Conservation (phyloP, 371 early-diverging fungal species). For the Syncephalis fuscata region DNA sequence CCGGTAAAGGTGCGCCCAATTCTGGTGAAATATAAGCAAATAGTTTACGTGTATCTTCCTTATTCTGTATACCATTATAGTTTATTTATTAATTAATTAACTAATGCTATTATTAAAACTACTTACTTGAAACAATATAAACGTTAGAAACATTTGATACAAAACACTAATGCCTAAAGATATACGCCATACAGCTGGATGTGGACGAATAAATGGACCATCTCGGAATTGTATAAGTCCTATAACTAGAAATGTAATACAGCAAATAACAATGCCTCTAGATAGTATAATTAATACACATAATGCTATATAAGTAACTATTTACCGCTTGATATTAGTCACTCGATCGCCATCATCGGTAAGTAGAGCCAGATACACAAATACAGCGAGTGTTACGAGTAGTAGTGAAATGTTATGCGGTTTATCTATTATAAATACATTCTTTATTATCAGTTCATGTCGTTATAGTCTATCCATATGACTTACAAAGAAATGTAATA, state of each 20-base stretch:
- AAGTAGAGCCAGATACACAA: slow-evolving; percentile 19
- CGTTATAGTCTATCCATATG: neutral
- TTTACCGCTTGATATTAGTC: slow-evolving; percentile 19
- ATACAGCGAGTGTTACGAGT: slow-evolving; percentile 11
- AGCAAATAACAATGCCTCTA: slow-evolving; percentile 46
- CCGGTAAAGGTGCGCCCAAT: slow-evolving; percentile 70
- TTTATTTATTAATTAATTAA: slow-evolving; percentile 1
- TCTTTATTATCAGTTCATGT: neutral
- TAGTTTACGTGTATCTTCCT: slow-evolving; percentile 60
- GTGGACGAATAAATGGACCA: slow-evolving; percentile 89
- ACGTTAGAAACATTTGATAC: slow-evolving; percentile 76
- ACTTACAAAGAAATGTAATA: neutral
- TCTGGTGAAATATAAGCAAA: slow-evolving; percentile 63
- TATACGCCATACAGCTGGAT: slow-evolving; percentile 87
- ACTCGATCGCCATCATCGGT: slow-evolving; percentile 16
- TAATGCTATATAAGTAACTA: neutral
- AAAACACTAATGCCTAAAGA: slow-evolving; percentile 67
- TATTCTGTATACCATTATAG: slow-evolving; percentile 35
- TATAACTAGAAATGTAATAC: slow-evolving; percentile 57
- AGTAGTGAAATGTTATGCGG: slow-evolving; percentile 16
- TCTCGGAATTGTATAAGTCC: slow-evolving; percentile 81
- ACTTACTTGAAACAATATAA: slow-evolving; percentile 75
- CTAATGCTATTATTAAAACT: neutral
- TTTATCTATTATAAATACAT: slow-evolving; percentile 9
- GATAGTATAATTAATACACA: neutral